Evolutionary conservation across 2,329 filamentous ascomycete species (phyloP).

Genomic region (Reticulascus tulasneorum): DNA sequence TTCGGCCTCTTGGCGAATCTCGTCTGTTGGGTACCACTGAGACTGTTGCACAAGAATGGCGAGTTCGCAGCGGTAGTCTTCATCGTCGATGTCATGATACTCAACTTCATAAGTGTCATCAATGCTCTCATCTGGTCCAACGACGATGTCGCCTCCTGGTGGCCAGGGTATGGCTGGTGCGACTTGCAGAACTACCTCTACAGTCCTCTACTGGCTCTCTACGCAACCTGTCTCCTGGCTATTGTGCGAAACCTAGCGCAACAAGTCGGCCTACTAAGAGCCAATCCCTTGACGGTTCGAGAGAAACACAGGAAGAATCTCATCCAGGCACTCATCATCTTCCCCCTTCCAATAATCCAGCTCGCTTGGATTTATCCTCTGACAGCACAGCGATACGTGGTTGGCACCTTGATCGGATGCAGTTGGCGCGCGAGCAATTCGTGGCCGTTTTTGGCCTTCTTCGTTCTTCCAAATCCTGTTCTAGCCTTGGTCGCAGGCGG

Average conservation of each 20-base stretch:
- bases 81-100: slow-evolving; percentile 39
- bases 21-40: slow-evolving; percentile 47
- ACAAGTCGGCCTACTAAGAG: slow-evolving; percentile 43
- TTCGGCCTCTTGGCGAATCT: slow-evolving; percentile 41
- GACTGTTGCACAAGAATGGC: slow-evolving; percentile 46
- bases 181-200: slow-evolving; percentile 46
- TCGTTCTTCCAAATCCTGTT: slow-evolving; percentile 39
- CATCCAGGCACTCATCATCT: slow-evolving; percentile 50
- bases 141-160: slow-evolving; percentile 48
- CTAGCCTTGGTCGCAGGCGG: slow-evolving; percentile 39
- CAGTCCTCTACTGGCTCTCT: slow-evolving; percentile 40
- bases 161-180: slow-evolving; percentile 48
- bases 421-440: slow-evolving; percentile 36
- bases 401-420: slow-evolving; percentile 50
- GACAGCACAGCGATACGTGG: slow-evolving; percentile 41
- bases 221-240: slow-evolving; percentile 47
- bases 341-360: slow-evolving; percentile 48
- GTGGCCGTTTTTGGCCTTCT: slow-evolving; percentile 47
- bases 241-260: slow-evolving; percentile 51
- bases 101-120: slow-evolving; percentile 45
- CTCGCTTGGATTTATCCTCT: slow-evolving; percentile 44
- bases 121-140: slow-evolving; percentile 51
- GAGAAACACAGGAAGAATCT: slow-evolving; percentile 41
- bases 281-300: slow-evolving; percentile 29
- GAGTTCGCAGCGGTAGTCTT: slow-evolving; percentile 51